Conservation (phyloP, 768 basidiomycete genomes). For the Amanita pallidorosea region DNA sequence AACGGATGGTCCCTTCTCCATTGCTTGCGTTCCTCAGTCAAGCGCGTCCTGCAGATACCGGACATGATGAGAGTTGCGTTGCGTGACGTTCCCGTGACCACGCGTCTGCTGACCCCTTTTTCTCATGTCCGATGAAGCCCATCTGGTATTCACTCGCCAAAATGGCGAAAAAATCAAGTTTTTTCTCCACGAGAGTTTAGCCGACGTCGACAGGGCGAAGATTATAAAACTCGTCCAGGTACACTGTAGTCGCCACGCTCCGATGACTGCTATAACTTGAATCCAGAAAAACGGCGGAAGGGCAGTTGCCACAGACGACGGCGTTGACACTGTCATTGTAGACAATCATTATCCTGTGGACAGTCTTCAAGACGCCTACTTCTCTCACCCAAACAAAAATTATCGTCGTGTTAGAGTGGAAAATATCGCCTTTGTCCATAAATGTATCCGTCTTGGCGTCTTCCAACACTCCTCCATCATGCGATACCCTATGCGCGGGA, state of each 20-base stretch:
- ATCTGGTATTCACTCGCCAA: slow-evolving; percentile 14
- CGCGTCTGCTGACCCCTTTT: background rate
- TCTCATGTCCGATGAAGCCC: background rate
- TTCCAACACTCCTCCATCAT: slow-evolving; percentile 12
- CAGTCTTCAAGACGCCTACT: slow-evolving; percentile 11
- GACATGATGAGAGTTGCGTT: slow-evolving; percentile 43
- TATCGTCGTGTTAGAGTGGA: slow-evolving; percentile 15
- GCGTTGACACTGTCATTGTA: slow-evolving; percentile 18
- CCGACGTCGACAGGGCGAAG: slow-evolving; percentile 8
- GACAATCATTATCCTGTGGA: background rate
- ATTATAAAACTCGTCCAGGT: slow-evolving; percentile 25
- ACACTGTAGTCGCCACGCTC: slow-evolving; percentile 2
- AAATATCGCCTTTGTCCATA: slow-evolving; percentile 15
- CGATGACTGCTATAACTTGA: background rate
- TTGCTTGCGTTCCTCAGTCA: slow-evolving; percentile 96
- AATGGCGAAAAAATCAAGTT: slow-evolving; percentile 19
- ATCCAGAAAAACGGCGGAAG: slow-evolving; percentile 19
- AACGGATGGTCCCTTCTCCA: slow-evolving; percentile 99
- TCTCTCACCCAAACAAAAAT: slow-evolving; percentile 6
- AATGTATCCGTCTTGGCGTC: slow-evolving; percentile 11
- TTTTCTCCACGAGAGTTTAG: slow-evolving; percentile 23
- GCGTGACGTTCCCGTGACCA: slow-evolving; percentile 3
- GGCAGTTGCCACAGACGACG: slow-evolving; percentile 9
- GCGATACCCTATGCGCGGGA: slow-evolving; percentile 21
- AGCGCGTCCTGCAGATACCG: slow-evolving; percentile 85